Conservation (phyloP, 139 green algal genomes). For the Chlamydomonas incerta region DNA sequence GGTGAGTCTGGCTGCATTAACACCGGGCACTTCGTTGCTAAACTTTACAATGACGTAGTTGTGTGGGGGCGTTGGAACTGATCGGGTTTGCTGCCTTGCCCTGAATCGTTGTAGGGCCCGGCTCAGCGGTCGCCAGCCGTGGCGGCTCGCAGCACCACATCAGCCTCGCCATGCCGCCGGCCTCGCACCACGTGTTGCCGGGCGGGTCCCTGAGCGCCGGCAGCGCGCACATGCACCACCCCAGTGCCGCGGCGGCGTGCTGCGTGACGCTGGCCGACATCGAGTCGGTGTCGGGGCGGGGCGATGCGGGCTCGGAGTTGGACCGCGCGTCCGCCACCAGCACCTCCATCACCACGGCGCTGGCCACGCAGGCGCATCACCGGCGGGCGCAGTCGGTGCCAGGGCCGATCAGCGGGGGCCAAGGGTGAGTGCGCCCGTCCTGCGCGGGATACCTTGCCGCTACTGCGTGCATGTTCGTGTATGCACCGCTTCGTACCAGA, state of each 20-base stretch:
- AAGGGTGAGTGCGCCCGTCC: too few species aligned
- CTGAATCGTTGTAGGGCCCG: too few species aligned
- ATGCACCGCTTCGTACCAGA: too few species aligned
- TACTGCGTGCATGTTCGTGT: too few species aligned
- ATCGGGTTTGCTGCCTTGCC: too few species aligned
- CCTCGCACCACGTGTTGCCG: too few species aligned
- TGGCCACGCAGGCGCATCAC: slow-evolving; percentile 8
- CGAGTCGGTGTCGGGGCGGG: too few species aligned
- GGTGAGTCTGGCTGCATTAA: background rate
- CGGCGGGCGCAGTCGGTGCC: slow-evolving; percentile 30
- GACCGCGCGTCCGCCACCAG: slow-evolving; percentile 15
- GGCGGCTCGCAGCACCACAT: slow-evolving; percentile 2
- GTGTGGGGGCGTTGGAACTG: too few species aligned
- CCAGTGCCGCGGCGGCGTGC: background rate
- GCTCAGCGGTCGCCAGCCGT: background rate
- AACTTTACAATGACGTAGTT: too few species aligned
- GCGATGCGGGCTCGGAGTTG: background rate
- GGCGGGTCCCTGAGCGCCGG: background rate
- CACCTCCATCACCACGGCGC: background rate
- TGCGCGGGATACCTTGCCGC: too few species aligned
- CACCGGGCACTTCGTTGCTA: too few species aligned
- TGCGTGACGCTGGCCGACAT: background rate
- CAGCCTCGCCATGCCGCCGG: too few species aligned
- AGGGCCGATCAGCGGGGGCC: background rate
- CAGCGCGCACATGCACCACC: background rate